Base-by-base conservation (phyloP, 441 rosid species). In the Populus trichocarpa region DNA sequence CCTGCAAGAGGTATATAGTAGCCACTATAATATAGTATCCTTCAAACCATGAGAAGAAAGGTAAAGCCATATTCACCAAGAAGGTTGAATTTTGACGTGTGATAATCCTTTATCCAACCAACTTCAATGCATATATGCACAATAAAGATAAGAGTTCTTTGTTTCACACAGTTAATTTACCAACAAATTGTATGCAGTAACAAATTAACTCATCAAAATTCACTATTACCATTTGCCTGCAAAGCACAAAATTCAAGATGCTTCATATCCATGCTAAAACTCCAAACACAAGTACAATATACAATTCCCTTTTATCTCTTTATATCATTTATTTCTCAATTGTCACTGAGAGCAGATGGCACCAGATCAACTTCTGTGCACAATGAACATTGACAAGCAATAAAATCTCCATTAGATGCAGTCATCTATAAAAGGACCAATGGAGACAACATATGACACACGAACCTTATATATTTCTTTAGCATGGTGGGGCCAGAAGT, bases 1-100 rank as follows among this genome's bases (percentile, higher is more conserved):
- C 76, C 98, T 96, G 89, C 81, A 81, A 71, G 82, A 66, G 66
- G 64, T 6, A 33, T 57, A 35, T 22, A n/a, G 28, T 16, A 69
- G 18, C 57, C 12, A 69, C 32, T n/a, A 71, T 20, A 66, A 66
- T 66, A 70, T 18, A 53, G 61, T 16, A 53, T 18, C n/a, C 61
- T 53, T 53, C 22, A 53, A 53, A 53, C n/a, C 61, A 53, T 53
- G 22, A 53, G 61, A 16, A 16, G 61, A 53, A 18, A 18, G 32
- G 32, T 30, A 30, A 30, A 30, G 32, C 61, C 46, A 67, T 53
- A 63, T 22, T 61, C 23, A 67, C 16, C 70, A 65, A 63, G 3
- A 33, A 72, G 74, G 38, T 42, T 69, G 67, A 23, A 42, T 69
- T 67, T 25, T 30, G 32, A 30, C 22, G 8, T 14, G 6, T 28